Base-by-base conservation (phyloP, 1,284 basidiomycete genomes). In the Apiotrichum akiyoshidainum region DNA sequence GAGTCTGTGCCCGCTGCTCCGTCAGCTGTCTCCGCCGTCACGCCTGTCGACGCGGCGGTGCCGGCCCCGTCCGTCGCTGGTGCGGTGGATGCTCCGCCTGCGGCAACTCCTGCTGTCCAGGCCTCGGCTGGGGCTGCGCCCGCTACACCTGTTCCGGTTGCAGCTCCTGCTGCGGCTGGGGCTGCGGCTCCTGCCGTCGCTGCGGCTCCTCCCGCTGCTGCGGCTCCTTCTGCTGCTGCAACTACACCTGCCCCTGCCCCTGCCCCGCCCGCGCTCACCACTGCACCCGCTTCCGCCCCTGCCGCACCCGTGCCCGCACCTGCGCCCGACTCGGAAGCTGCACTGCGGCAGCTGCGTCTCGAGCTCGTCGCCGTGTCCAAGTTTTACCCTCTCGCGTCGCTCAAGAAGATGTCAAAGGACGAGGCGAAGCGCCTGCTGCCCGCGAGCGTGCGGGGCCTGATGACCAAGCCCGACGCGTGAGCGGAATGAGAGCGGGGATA, bases 291-390 rank as follows among this genome's bases (percentile, higher is more conserved):
- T 19, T n/a, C n/a, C n/a, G n/a, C n/a, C n/a, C n/a, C n/a, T n/a
- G n/a, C n/a, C n/a, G n/a, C n/a, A n/a, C n/a, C n/a, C n/a, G 26
- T 39, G 44, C 19, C 53, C 31, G 12, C 44, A 7, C 4, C 34
- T 9, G 33, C 37, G 35, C n/a, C 33, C 39, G 57, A 60, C 44
- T 52, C 41, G 22, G 63, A 67, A 17, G 51, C 60, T 8, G 64
- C 54, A 2, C 45, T 73, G 11, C 61, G 61, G n/a, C 46, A 58
- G 35, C 55, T 76, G n/a, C 60, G 74, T 50, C 61, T 76, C 46
- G 74, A 76, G 59, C 61, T 76, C 40, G 63, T 74, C 1, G 71
- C 71, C 26, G 51, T 75, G 61, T 67, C 66, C 58, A 76, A 76
- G 57, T 76, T 73, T 56, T 76, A 75, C 52, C 74, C 74, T 4